Evolutionary conservation across 257 asterid species (phyloP), one percentile per base, ranked within the genome.

Genomic region (Gentiana straminea): DNA sequence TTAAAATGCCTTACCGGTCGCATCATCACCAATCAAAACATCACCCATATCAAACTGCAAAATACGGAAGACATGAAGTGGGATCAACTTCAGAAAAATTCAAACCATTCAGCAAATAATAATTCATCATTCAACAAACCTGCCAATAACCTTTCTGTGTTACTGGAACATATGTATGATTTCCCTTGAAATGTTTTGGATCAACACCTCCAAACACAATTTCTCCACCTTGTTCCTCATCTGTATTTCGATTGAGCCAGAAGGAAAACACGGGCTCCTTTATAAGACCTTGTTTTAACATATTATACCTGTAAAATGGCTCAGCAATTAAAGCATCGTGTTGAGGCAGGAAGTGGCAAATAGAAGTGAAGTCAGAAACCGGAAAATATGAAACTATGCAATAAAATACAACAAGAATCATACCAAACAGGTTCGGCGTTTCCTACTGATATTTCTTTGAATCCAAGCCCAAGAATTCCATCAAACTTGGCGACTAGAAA

Each of bases 401-500:
- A 12, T 34, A 55, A 10, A 35, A 39, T 24, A 38, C 12, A 49
- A 8, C 60, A 45, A 49, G 33, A 50, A 33, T 32, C 13, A 58
- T 73, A 73, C 79, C 79, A 73, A 37, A 73, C 64, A 48, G 79
- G 75, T 57, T 63, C 59, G 12, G 59, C 69, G 7, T 34, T 48
- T 6, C 52, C 65, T 33, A 65, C 59, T 37, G 67, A 59, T 0
- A 52, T 51, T 7, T 65, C 67, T 59, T 61, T 72, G 57, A 73
- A 73, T 51, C 79, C 79, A 61, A 73, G 79, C 51, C 79, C 79
- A 51, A 73, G 69, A 13, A 73, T 64, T 9, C 79, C 79, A 65
- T 73, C 75, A 15, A 68, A 73, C 43, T 60, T 63, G n/a, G 72
- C 69, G 15, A 35, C 45, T 56, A 64, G 39, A 59, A 73, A 73